Evolutionary conservation across 2,329 filamentous ascomycete species (phyloP).

Genomic region (Sporothrix schenckii): DNA sequence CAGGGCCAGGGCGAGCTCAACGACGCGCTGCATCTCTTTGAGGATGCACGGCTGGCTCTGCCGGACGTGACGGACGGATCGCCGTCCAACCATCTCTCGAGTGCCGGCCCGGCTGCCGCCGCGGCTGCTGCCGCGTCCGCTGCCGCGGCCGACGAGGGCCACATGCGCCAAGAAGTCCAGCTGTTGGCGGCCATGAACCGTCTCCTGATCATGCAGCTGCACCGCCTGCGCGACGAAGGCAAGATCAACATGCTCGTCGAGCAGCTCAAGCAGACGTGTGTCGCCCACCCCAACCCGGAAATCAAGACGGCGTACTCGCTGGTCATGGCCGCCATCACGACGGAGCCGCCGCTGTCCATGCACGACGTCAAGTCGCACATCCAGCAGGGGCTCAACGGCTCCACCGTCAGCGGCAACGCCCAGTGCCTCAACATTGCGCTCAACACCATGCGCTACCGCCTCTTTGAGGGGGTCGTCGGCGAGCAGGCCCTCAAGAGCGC

Average conservation of each 20-base stretch:
- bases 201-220: slow-evolving; percentile 72
- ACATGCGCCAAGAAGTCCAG: slow-evolving; percentile 61
- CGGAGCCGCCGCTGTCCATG: slow-evolving; percentile 65
- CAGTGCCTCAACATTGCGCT: slow-evolving; percentile 82
- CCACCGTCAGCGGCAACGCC: slow-evolving; percentile 70
- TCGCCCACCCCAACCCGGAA: slow-evolving; percentile 70
- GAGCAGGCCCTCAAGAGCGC: slow-evolving; percentile 79
- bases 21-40: slow-evolving; percentile 69
- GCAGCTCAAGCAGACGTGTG: slow-evolving; percentile 68
- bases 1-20: slow-evolving; percentile 76
- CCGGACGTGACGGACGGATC: slow-evolving; percentile 34
- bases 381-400: slow-evolving; percentile 69
- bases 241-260: slow-evolving; percentile 65
- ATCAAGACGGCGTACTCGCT: slow-evolving; percentile 78
- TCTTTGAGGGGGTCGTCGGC: slow-evolving; percentile 81
- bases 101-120: slow-evolving; percentile 32
- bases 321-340: slow-evolving; percentile 68
- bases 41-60: slow-evolving; percentile 62
- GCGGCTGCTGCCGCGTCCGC: slow-evolving; percentile 35
- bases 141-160: slow-evolving; percentile 45
- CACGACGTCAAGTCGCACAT: slow-evolving; percentile 79
- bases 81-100: slow-evolving; percentile 40
- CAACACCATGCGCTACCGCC: slow-evolving; percentile 79
- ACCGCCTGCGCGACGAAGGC: slow-evolving; percentile 58
- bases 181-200: slow-evolving; percentile 69